These are phyloP conservation scores for Flaveria bidentis DNA, from an alignment of 129 eudicot species.

Conservation along the genomic window DNA sequence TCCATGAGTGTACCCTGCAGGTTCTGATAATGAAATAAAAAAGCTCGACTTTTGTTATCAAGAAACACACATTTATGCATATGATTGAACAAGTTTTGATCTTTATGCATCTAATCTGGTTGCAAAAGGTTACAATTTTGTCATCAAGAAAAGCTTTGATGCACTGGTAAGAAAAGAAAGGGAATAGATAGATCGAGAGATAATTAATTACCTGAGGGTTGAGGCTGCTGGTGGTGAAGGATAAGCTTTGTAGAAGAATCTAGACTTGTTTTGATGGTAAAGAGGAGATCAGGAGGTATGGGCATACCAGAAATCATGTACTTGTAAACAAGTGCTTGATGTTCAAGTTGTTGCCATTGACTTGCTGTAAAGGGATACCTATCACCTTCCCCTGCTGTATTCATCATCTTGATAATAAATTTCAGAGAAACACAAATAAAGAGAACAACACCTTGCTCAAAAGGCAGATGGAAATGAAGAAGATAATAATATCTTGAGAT, in stretches of 20 bases:
- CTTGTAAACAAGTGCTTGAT: conserved; percentile 85
- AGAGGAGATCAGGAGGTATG: conserved; percentile 84
- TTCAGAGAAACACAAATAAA: too few species aligned
- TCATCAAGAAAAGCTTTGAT: too few species aligned
- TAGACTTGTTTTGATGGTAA: conserved; percentile 63
- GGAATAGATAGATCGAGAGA: background rate
- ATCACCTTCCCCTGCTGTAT: conserved; percentile 7
- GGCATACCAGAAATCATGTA: conserved; percentile 89
- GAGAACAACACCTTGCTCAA: too few species aligned
- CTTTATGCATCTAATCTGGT: background rate
- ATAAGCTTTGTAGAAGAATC: conserved; percentile 67
- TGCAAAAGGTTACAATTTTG: too few species aligned
- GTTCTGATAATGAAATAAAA: background rate
- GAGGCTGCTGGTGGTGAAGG: conserved; percentile 61
- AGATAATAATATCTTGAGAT: too few species aligned
- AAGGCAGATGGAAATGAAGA: too few species aligned
- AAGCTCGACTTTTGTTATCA: background rate
- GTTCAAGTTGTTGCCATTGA: conserved; percentile 94
- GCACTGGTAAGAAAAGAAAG: background rate
- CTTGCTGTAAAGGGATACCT: conserved; percentile 79
- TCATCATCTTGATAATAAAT: conserved; percentile 24
- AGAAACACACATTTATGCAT: background rate
- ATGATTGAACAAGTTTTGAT: background rate
- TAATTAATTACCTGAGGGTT: conserved; percentile 34
- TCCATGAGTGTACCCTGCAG: background rate